Evolutionary conservation across 306 rosid species (phyloP).

Genomic region (Dicorynia guianensis): DNA sequence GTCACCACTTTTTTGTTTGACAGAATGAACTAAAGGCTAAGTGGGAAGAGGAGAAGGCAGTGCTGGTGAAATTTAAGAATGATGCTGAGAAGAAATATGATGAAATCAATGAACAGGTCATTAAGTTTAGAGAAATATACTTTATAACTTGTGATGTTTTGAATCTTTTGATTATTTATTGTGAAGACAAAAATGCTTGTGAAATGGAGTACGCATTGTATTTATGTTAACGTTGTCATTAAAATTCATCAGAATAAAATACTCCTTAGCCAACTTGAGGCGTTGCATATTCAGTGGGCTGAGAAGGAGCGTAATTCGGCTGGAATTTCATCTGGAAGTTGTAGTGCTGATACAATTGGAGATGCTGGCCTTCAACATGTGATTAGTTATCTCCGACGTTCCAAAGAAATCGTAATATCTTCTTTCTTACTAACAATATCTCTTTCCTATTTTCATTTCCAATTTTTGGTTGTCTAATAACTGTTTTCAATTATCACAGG

Average conservation of each 20-base stretch:
- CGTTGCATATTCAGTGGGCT: constrained; percentile 86
- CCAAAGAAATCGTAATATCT: constrained; percentile 84
- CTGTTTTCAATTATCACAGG: constrained; percentile 56
- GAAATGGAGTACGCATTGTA: constrained; percentile 5
- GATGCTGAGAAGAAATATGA: constrained; percentile 75
- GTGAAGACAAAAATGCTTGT: background rate
- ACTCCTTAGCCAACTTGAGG: constrained; percentile 86
- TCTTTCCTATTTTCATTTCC: constrained; percentile 17
- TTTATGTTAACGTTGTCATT: constrained; percentile 8
- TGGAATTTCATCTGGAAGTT: constrained; percentile 66
- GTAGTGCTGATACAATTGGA: constrained; percentile 46
- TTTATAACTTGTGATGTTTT: background rate
- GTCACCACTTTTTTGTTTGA: constrained; percentile 16
- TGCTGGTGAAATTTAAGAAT: constrained; percentile 59
- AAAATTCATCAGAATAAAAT: constrained; percentile 75
- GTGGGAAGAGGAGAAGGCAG: constrained; percentile 72
- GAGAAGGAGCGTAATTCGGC: constrained; percentile 82
- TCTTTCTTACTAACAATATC: constrained; percentile 18
- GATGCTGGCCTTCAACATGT: constrained; percentile 82
- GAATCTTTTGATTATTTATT: background rate
- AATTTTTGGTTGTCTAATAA: constrained; percentile 24
- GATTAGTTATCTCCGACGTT: constrained; percentile 80
- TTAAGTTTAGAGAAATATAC: constrained; percentile 27
- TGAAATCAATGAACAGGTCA: constrained; percentile 93
- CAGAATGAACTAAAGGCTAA: constrained; percentile 79